Conservation (phyloP, 768 basidiomycete genomes). For the Xerocomellus amylosporus region DNA sequence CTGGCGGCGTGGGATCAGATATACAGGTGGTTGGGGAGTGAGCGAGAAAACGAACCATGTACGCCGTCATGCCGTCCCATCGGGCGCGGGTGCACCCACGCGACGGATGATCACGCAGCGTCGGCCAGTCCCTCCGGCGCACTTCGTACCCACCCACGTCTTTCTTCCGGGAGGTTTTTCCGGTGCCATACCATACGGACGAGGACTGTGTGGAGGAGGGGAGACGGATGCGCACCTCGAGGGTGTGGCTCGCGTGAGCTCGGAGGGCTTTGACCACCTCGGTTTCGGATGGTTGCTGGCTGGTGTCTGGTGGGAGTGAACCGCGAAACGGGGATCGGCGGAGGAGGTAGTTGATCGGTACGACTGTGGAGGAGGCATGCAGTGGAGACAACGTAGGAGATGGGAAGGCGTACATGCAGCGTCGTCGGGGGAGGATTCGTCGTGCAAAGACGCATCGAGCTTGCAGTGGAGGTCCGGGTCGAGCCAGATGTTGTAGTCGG, state of each 20-base stretch:
- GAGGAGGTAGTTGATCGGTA: constrained; percentile 57
- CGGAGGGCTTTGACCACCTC: constrained; percentile 59
- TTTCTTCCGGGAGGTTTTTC: constrained; percentile 28
- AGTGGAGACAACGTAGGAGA: neutral
- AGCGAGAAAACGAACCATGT: constrained; percentile 46
- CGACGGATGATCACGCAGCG: constrained; percentile 16
- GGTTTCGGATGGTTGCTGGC: constrained; percentile 37
- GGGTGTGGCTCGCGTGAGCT: constrained; percentile 37
- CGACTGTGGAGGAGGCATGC: constrained; percentile 37
- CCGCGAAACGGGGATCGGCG: constrained; percentile 34
- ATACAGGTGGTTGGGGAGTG: too few relatives aligned
- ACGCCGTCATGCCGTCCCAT: constrained; percentile 66
- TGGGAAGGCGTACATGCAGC: constrained; percentile 48
- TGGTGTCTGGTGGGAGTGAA: constrained; percentile 3
- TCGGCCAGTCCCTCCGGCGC: constrained; percentile 48
- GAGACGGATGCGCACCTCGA: constrained; percentile 66
- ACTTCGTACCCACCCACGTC: constrained; percentile 62
- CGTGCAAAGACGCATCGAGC: constrained; percentile 36
- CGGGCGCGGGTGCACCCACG: constrained; percentile 37
- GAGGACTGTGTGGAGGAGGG: constrained; percentile 32
- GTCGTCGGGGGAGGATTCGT: constrained; percentile 10
- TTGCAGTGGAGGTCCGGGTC: constrained; percentile 53
- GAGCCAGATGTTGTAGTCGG: constrained; percentile 66
- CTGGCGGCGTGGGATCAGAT: constrained; percentile 34
- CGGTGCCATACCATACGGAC: constrained; percentile 37